Evolutionary conservation across 805 yeast species (phyloP), one percentile per base, ranked within the genome.

Genomic region (Lipomyces yamadae): DNA sequence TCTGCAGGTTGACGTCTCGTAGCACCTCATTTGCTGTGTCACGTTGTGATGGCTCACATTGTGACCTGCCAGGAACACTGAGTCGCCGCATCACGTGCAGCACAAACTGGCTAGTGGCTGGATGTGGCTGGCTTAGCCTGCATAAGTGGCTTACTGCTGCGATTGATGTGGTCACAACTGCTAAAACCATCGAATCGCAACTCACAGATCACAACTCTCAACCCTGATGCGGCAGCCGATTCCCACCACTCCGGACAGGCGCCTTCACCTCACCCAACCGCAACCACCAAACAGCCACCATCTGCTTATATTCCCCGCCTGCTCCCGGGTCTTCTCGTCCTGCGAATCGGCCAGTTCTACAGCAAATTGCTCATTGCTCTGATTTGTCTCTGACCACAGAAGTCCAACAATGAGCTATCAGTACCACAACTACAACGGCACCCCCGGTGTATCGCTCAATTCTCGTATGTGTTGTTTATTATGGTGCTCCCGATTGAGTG

Each of bases 391-490:
- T 6, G 15, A 24, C 24, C 24, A 24, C 24, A 24, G 24, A 24
- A 15, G 10, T n/a, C 48, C 53, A 48, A 52, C 63, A 34, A 67
- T 67, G 70, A 64, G 67, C 58, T 67, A 63, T 33, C 59, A 54
- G n/a, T 63, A 60, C 53, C 67, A 67, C 33, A 45, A 54, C 29
- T 67, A 63, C 24, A 24, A 24, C 58, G 59, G 59, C 33, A 62
- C 55, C 39, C 62, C 39, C 32, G 53, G 56, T 56, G 45, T 32
- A 59, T 42, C 42, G 30, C 34, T 45, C 58, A n/a, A 39, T 53
- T 54, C 55, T 29, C 61, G 64, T 61, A 54, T 58, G 64, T 58
- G 39, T 37, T 30, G 34, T 39, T 45, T 60, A 5, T 45, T 24
- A 60, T 13, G 52, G 53, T 32, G 42, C 48, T 29, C 39, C 35